Evolutionary conservation across 2,329 filamentous ascomycete genomes (phyloP).

Genomic region (Scopulariopsis brevicaulis): DNA sequence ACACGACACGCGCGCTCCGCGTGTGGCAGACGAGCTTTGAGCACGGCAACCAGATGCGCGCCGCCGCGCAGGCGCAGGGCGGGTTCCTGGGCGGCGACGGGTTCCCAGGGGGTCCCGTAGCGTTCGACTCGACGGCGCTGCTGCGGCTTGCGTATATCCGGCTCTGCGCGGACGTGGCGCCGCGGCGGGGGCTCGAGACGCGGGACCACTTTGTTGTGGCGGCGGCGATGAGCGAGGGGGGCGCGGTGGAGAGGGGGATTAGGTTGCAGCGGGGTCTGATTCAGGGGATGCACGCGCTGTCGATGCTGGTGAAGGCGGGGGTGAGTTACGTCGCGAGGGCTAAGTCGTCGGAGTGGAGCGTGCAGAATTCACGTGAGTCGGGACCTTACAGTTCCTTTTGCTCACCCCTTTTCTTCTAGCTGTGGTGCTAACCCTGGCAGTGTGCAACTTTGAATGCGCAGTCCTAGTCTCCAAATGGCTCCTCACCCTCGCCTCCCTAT

Average conservation of each 20-base stretch:
- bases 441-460: constrained; percentile 52
- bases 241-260: constrained; percentile 44
- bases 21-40: constrained; percentile 50
- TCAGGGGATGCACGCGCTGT: constrained; percentile 57
- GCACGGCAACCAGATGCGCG: constrained; percentile 38
- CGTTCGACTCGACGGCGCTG: constrained; percentile 53
- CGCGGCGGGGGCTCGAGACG: constrained; percentile 51
- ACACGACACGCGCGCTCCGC: constrained; percentile 40
- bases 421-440: constrained; percentile 15
- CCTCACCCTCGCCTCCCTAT: constrained; percentile 40
- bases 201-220: constrained; percentile 52
- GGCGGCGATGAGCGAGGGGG: constrained; percentile 44
- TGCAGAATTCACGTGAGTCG: constrained; percentile 47
- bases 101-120: constrained; percentile 47
- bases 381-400: constrained; percentile 10
- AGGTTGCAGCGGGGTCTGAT: constrained; percentile 53
- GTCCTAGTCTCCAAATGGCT: constrained; percentile 51
- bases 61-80: constrained; percentile 24
- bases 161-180: constrained; percentile 49
- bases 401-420: neutral
- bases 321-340: constrained; percentile 51
- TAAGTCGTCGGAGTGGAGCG: constrained; percentile 51
- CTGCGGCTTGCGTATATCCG: constrained; percentile 52
- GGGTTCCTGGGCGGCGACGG: constrained; percentile 24
- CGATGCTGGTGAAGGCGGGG: constrained; percentile 52